Evolutionary conservation across 371 early-diverging fungal genomes (phyloP).

Genomic region (Rhizopus arrhizus): DNA sequence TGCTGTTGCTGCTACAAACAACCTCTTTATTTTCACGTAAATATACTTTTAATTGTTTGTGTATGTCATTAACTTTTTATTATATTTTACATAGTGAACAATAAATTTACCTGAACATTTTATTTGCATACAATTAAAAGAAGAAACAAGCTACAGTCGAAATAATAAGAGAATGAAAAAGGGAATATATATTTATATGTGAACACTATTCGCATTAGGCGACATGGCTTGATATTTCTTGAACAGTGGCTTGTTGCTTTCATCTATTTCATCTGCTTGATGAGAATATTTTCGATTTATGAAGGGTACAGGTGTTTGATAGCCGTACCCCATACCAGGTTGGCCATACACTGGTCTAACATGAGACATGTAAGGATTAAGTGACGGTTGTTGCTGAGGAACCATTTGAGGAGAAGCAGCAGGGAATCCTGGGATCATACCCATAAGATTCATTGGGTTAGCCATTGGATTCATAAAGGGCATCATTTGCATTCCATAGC

Average conservation of each 20-base stretch:
- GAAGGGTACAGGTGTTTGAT: slow-evolving; percentile 24
- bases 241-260: slow-evolving; percentile 7
- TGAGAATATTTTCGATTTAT: slow-evolving; percentile 16
- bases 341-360: slow-evolving; percentile 16
- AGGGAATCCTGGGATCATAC: slow-evolving; percentile 10
- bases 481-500: slow-evolving; percentile 32
- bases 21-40: slow-evolving; percentile 93
- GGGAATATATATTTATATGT: neutral
- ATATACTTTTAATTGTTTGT: neutral
- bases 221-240: slow-evolving; percentile 18
- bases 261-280: slow-evolving; percentile 22
- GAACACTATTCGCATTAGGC: slow-evolving; percentile 17
- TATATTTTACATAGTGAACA: neutral
- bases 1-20: slow-evolving; percentile 97
- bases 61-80: neutral
- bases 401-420: slow-evolving; percentile 7
- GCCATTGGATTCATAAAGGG: slow-evolving; percentile 35
- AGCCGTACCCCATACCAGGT: slow-evolving; percentile 15
- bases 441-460: slow-evolving; percentile 20
- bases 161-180: neutral
- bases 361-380: slow-evolving; percentile 18
- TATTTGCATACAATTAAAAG: slow-evolving; percentile 1
- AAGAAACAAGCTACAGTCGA: neutral
- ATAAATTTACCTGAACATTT: neutral
- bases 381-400: slow-evolving; percentile 14